Percentiles rank a stretch among this genome's conserved stretches.
These are phyloP conservation scores for Calocybe cyanea DNA, from an alignment of 768 basidiomycete species.

Conservation along the genomic window DNA sequence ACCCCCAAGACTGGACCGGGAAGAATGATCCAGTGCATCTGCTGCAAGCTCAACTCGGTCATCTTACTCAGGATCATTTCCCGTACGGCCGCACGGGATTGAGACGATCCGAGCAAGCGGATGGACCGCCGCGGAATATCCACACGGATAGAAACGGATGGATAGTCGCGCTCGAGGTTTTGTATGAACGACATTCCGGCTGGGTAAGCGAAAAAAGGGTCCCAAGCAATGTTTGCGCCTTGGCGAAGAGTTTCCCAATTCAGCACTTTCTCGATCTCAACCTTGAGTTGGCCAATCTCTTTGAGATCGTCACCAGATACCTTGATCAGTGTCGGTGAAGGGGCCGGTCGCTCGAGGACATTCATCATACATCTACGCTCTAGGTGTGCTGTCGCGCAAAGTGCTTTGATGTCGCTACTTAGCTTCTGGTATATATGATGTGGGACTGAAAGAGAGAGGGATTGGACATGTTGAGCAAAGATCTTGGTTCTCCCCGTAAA, in stretches of 20 bases:
- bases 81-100: constrained; percentile 36
- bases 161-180: constrained; percentile 33
- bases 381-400: constrained; percentile 35
- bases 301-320: constrained; percentile 48
- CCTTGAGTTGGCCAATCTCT: constrained; percentile 52
- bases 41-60: constrained; percentile 36
- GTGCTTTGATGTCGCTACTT: constrained; percentile 38
- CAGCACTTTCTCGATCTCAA: constrained; percentile 56
- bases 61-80: constrained; percentile 45
- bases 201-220: constrained; percentile 49
- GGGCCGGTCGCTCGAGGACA: constrained; percentile 15
- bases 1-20: constrained; percentile 39
- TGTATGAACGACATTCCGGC: constrained; percentile 44
- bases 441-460: constrained; percentile 44
- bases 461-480: constrained; percentile 49
- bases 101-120: constrained; percentile 50
- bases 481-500: constrained; percentile 45
- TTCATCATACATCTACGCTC: constrained; percentile 25
- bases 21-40: constrained; percentile 42
- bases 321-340: constrained; percentile 32
- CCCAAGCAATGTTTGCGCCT: constrained; percentile 58
- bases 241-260: constrained; percentile 56
- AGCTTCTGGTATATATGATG: constrained; percentile 34
- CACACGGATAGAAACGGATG: constrained; percentile 39
- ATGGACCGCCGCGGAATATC: constrained; percentile 41